A percentile compares a stretch with the other conserved stretches of the same genome.
Evolutionary conservation across 164 flowering plant genomes (phyloP).

Genomic region (Paratinospora sagittata): DNA sequence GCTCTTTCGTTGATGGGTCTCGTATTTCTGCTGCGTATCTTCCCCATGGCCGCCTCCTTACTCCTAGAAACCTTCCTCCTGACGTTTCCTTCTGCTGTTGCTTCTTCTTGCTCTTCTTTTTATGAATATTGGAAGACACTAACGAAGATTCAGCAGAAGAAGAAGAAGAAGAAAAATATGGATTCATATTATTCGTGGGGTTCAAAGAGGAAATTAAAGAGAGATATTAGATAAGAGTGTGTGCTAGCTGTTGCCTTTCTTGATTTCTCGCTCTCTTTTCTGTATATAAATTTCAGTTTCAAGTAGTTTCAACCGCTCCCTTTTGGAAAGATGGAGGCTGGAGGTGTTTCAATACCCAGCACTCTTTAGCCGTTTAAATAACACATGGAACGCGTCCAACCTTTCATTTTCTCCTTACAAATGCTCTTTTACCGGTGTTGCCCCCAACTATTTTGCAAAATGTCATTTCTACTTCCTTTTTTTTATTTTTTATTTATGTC

Average conservation of each 20-base stretch:
- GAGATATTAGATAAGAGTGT: no score
- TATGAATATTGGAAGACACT: neutral
- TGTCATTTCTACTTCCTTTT: neutral
- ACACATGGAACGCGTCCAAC: neutral
- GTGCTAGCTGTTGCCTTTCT: neutral
- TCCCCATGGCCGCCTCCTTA: conserved; percentile 56
- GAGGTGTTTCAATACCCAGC: no score
- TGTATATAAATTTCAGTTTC: no score
- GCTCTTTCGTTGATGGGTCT: no score
- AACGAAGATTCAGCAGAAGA: no score
- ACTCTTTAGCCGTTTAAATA: no score
- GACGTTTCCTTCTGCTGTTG: conserved; percentile 10
- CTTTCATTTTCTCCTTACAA: neutral
- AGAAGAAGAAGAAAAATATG: no score
- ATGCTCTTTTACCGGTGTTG: neutral
- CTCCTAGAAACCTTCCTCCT: conserved; percentile 21
- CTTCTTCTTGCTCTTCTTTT: conserved; percentile 25
- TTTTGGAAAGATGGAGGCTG: no score
- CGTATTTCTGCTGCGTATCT: conserved; percentile 53
- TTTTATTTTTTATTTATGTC: neutral
- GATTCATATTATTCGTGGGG: no score
- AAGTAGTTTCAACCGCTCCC: no score
- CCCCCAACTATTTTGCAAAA: no score
- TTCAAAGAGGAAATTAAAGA: conserved; percentile 9
- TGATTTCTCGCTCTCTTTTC: no score